Conservation (phyloP, 1,139 yeast genomes). For the Protomyces gravidus region DNA sequence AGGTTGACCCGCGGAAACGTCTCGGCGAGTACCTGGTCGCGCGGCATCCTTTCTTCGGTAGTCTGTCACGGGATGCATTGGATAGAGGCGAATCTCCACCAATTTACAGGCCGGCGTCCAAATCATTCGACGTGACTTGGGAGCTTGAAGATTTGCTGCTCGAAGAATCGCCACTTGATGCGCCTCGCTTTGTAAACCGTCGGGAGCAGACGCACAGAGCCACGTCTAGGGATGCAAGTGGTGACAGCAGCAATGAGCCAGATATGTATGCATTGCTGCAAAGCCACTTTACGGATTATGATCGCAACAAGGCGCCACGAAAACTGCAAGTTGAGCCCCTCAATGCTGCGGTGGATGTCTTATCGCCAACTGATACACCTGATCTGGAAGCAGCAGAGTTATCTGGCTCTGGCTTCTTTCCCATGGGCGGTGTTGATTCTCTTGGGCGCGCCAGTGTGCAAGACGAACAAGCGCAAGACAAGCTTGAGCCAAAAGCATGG, state of each 20-base stretch:
- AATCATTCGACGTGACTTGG: conserved; percentile 32
- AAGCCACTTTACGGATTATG: conserved; percentile 14
- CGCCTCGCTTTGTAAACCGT: conserved; percentile 2
- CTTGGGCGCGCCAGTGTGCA: neutral
- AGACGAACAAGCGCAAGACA: neutral
- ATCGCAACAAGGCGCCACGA: neutral
- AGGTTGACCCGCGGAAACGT: conserved; percentile 27
- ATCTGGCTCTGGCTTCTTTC: neutral
- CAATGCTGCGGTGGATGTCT: neutral
- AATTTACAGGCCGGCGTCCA: conserved; percentile 30
- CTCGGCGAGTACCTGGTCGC: conserved; percentile 15
- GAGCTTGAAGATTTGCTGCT: conserved; percentile 34
- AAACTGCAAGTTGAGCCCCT: neutral
- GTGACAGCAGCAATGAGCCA: conserved; percentile 2
- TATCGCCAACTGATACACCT: neutral
- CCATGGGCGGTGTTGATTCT: neutral
- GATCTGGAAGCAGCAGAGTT: neutral
- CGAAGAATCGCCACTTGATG: conserved; percentile 31
- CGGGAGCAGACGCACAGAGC: neutral
- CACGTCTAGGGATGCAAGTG: neutral
- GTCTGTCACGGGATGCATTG: conserved; percentile 26
- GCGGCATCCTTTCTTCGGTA: conserved; percentile 29
- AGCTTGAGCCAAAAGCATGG: neutral
- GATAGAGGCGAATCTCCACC: conserved; percentile 30
- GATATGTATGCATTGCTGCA: conserved; percentile 24